phyloP scores from a whole-genome alignment of 2,329 filamentous ascomycete genomes.

The Trichoderma lentiforme region DNA sequence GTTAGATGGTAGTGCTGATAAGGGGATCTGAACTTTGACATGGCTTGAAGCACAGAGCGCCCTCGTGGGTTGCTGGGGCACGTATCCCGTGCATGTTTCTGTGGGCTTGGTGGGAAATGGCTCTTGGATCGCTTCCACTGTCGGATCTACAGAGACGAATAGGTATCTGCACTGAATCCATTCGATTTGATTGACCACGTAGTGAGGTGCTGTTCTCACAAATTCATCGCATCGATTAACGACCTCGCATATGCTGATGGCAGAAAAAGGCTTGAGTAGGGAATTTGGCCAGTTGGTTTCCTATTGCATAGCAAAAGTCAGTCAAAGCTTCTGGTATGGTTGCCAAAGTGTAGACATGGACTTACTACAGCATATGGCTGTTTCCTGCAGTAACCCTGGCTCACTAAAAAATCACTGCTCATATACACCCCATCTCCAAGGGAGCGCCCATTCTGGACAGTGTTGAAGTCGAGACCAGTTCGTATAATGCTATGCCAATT shows the following conservation, averaged over 20 bases:
- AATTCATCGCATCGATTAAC: constrained; percentile 70
- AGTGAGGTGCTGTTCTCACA: constrained; percentile 51
- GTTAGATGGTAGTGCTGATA: constrained; percentile 24
- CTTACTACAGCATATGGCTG: neutral
- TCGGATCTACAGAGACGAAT: constrained; percentile 47
- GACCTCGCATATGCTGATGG: constrained; percentile 79
- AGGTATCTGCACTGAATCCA: constrained; percentile 92
- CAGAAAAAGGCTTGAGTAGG: constrained; percentile 53
- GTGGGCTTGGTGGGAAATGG: constrained; percentile 18
- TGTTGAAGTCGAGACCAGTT: constrained; percentile 71
- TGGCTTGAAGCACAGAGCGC: constrained; percentile 10
- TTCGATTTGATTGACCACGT: constrained; percentile 71
- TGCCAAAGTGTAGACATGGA: neutral
- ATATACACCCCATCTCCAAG: constrained; percentile 83
- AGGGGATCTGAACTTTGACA: constrained; percentile 26
- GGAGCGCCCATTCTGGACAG: constrained; percentile 61
- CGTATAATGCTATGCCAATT: constrained; percentile 94
- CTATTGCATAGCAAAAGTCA: neutral
- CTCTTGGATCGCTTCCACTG: neutral
- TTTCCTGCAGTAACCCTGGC: neutral
- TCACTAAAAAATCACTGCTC: constrained; percentile 43
- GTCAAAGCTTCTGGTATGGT: neutral
- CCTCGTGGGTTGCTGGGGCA: constrained; percentile 28
- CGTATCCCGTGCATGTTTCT: constrained; percentile 20
- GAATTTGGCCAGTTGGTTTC: constrained; percentile 62